Conservation (phyloP, 768 basidiomycete species). For the Strobilomyces dryophilus region DNA sequence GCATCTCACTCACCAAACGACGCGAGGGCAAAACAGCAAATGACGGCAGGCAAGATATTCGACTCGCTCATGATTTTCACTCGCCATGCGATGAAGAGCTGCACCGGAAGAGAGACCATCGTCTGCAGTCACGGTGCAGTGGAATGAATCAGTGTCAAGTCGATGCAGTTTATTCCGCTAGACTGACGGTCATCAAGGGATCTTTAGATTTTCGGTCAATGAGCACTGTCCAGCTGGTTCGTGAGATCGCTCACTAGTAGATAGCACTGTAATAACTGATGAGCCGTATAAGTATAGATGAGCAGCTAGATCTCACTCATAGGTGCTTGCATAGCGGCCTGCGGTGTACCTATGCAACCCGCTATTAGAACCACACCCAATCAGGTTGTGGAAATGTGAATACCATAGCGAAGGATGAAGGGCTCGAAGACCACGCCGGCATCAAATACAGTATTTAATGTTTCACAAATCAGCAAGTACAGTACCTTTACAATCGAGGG, state of each 20-base stretch:
- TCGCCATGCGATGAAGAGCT: slow-evolving; percentile 46
- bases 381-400: not conserved
- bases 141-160: not conserved
- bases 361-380: slow-evolving; percentile 7
- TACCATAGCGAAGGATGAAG: slow-evolving; percentile 45
- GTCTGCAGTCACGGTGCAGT: slow-evolving; percentile 38
- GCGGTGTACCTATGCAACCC: slow-evolving; percentile 25
- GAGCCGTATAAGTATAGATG: slow-evolving; percentile 18
- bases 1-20: slow-evolving; percentile 6
- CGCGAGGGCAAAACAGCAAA: slow-evolving; percentile 10
- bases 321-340: not conserved
- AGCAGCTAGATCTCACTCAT: not conserved
- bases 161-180: not conserved
- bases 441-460: slow-evolving; percentile 43
- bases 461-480: slow-evolving; percentile 40
- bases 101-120: slow-evolving; percentile 41
- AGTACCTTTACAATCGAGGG: slow-evolving; percentile 29
- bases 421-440: slow-evolving; percentile 44
- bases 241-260: slow-evolving; percentile 6
- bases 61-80: slow-evolving; percentile 35
- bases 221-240: not conserved
- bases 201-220: slow-evolving; percentile 27
- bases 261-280: slow-evolving; percentile 7
- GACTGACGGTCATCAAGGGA: slow-evolving; percentile 42
- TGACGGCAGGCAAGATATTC: slow-evolving; percentile 21